Evolutionary conservation across 441 rosid species (phyloP).

Genomic region (Populus tomentosa): DNA sequence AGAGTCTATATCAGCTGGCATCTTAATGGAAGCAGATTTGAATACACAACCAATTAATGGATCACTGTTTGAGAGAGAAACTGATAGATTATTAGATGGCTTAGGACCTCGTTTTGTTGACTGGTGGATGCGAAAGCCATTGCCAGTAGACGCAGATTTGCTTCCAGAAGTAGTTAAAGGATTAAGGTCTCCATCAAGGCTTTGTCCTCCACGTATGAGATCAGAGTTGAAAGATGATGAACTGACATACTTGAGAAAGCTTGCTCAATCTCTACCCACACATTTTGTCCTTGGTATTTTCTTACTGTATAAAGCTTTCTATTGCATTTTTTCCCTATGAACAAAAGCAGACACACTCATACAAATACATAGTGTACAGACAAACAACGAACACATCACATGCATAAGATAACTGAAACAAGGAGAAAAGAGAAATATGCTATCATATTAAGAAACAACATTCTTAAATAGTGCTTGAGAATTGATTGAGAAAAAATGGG

Average conservation of each 20-base stretch:
- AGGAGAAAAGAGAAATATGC: background rate
- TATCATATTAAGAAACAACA: background rate
- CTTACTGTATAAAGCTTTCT: conserved; percentile 9
- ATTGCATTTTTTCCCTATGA: background rate
- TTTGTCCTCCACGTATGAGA: conserved; percentile 53
- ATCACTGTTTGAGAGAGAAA: conserved; percentile 76
- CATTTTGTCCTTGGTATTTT: conserved; percentile 82
- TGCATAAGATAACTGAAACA: background rate
- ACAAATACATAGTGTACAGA: background rate
- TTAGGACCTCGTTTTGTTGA: conserved; percentile 82
- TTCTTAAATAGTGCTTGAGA: background rate
- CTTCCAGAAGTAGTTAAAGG: conserved; percentile 67
- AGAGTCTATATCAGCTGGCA: conserved; percentile 11
- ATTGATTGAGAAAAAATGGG: background rate
- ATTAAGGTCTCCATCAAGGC: conserved; percentile 61
- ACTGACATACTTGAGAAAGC: conserved; percentile 67
- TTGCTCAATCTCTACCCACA: conserved; percentile 70
- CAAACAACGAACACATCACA: background rate
- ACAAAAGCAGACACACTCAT: background rate
- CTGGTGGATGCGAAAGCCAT: conserved; percentile 94
- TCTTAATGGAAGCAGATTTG: conserved; percentile 14
- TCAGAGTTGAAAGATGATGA: conserved; percentile 54
- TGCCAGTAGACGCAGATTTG: conserved; percentile 84
- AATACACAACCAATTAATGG: conserved; percentile 23
- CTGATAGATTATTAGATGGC: conserved; percentile 77